Evolutionary conservation across 257 asterid species (phyloP), one percentile per base, ranked within the genome.

Genomic region (Jacaranda mimosifolia): DNA sequence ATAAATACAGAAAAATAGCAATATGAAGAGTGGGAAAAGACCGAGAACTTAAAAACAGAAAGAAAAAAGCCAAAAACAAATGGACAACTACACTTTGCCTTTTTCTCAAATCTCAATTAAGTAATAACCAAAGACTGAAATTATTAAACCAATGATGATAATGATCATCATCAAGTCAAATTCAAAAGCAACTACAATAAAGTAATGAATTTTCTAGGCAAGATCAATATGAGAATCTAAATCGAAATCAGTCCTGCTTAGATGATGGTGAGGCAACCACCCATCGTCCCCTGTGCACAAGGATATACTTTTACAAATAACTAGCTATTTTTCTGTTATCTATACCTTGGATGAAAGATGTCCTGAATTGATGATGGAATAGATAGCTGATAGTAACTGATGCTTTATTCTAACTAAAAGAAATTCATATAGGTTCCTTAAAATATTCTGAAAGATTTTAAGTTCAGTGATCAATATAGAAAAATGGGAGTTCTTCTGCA

Each of bases 331-430:
- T 40, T 40, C 8, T 4, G 45, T 17, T 38, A 69, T 51, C 63
- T 69, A 19, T 43, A 26, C 35, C n/a, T 68, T 26, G 21, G 58
- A 68, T 48, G 21, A 13, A 68, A 14, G 46, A 15, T 36, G 63
- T 9, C 51, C 17, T 68, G 49, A 39, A 70, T 65, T 53, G 53
- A 53, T 55, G 9, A 70, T 70, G n/a, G 38, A 35, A 70, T 8
- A 4, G 26, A 39, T 26, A 48, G 62, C 26, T 26, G 40, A 46
- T 9, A 3, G 15, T 2, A 70, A 52, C 4, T 6, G 6, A 15
- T 70, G 64, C 39, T 53, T 42, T 26, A 26, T 45, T 58, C 26
- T 62, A 58, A 43, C 46, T 19, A 59, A 19, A 26, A 58, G 42
- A 36, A 52, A 43, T 39, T 40, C 43, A 9, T 32, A 40, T 14